phyloP scores from a whole-genome alignment of 306 rosid species.

The Cucurbita maxima region DNA sequence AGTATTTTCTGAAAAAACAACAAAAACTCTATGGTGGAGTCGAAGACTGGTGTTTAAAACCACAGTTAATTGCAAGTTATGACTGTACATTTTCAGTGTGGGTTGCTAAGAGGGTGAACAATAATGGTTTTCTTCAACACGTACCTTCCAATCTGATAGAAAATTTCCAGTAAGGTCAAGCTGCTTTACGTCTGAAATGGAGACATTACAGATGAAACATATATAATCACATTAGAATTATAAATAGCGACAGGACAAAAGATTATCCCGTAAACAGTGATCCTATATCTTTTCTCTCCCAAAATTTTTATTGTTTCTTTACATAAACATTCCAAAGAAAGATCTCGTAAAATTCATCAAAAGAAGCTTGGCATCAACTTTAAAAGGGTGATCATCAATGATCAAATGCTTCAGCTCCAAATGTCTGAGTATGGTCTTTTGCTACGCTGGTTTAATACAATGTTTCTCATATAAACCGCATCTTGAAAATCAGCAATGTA shows the following conservation, averaged over 20 bases:
- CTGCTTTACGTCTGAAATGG: constrained; percentile 51
- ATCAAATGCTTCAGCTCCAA: background rate
- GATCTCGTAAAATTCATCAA: background rate
- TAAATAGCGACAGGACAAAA: background rate
- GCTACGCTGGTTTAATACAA: background rate
- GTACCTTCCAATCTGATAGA: constrained; percentile 82
- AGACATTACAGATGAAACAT: constrained; percentile 3
- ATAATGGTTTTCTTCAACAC: constrained; percentile 9
- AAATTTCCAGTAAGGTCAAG: constrained; percentile 89
- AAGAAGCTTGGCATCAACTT: background rate
- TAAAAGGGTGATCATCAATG: background rate
- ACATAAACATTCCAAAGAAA: background rate
- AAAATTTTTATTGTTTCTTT: background rate
- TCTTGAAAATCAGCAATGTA: background rate
- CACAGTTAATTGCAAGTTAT: background rate
- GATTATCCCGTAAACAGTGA: background rate
- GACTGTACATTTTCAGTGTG: constrained; percentile 7
- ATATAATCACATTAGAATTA: background rate
- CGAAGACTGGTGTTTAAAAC: background rate
- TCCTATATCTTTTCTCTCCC: background rate
- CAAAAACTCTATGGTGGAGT: background rate
- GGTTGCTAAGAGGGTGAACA: background rate
- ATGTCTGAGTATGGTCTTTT: background rate
- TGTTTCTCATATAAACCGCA: background rate
- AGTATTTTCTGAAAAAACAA: background rate